A percentile compares a stretch with the other conserved stretches of the same genome.
Conservation (phyloP, 73 alveolate genomes). For the Tetrahymena borealis region DNA sequence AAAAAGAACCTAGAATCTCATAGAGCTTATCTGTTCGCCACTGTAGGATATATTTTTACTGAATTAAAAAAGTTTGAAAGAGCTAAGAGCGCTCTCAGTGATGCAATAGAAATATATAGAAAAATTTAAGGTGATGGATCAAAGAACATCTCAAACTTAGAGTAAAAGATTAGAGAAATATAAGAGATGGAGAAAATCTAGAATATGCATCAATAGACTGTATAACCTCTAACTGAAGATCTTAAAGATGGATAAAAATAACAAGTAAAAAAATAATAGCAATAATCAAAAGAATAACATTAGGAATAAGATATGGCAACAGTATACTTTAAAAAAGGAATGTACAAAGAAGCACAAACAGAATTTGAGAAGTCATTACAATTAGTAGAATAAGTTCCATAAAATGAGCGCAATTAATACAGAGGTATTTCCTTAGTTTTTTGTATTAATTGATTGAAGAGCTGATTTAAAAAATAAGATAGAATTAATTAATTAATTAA, state of each 20-base stretch:
- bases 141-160: neutral
- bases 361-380: neutral
- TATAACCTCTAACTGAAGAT: neutral
- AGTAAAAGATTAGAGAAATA: neutral
- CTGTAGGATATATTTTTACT: neutral
- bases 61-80: neutral
- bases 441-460: neutral
- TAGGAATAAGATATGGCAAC: neutral
- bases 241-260: neutral
- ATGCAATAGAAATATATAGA: neutral
- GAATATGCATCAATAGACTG: neutral
- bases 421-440: neutral
- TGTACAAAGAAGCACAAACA: neutral
- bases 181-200: neutral
- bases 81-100: neutral
- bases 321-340: neutral
- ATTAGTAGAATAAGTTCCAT: neutral
- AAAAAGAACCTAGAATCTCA: neutral
- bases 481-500: neutral
- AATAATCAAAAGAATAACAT: neutral
- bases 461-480: neutral
- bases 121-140: neutral
- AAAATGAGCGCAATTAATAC: neutral
- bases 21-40: neutral
- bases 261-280: neutral